Conservation (phyloP, 768 basidiomycete species). For the Saitozyma podzolica region DNA sequence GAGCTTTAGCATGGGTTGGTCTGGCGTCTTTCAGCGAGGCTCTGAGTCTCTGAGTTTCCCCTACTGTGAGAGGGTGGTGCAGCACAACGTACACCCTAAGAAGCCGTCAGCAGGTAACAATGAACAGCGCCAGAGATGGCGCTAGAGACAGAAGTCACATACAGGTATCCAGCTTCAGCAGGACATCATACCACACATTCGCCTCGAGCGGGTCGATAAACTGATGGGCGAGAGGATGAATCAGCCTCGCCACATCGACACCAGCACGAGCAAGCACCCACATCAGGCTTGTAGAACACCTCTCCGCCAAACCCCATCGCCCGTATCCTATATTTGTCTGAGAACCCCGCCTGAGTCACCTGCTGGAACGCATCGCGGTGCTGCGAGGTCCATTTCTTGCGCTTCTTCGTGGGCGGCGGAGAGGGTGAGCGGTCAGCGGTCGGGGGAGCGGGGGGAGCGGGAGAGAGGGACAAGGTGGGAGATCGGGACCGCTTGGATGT, state of each 20-base stretch:
- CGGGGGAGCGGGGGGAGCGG: no score
- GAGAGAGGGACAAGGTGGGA: no score
- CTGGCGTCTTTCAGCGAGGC: conserved; percentile 27
- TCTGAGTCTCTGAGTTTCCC: no score
- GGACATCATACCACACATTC: conserved; percentile 48
- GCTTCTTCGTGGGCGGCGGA: neutral
- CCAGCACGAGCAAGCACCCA: conserved; percentile 9
- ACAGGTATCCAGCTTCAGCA: conserved; percentile 53
- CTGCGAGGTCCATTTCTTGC: neutral
- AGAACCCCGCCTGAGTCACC: conserved; percentile 24
- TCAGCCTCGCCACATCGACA: neutral
- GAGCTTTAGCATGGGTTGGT: conserved; percentile 55
- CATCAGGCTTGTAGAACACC: conserved; percentile 42
- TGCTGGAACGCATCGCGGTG: conserved; percentile 42
- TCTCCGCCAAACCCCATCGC: conserved; percentile 38
- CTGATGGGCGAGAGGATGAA: conserved; percentile 12
- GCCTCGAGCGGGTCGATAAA: conserved; percentile 47
- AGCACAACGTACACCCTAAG: conserved; percentile 21
- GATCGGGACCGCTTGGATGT: no score
- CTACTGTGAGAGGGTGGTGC: no score
- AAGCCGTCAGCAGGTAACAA: neutral
- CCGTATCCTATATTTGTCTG: conserved; percentile 20
- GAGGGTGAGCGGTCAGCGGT: no score
- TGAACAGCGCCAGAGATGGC: neutral
- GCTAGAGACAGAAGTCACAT: conserved; percentile 11